Base-by-base conservation (phyloP, 208 protist genomes). In the Leishmania guyanensis region DNA sequence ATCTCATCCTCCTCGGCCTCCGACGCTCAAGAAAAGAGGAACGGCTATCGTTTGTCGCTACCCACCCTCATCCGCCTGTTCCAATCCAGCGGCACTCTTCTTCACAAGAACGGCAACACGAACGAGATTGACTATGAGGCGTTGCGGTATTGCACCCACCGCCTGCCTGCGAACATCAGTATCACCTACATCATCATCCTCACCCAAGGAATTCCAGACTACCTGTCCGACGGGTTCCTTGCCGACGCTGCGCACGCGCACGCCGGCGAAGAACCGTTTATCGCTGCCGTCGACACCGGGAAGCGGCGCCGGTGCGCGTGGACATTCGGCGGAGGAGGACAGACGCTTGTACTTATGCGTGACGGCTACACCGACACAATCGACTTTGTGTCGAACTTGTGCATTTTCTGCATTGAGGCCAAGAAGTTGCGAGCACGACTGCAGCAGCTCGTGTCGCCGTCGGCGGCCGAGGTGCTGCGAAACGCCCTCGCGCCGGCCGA, bases 321-420 rank as follows among this genome's bases (percentile, higher is more conserved):
- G 91, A 84, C 83, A 5, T 89, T 94, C 51, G 88, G 87, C 29
- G 86, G 86, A 43, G 89, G 88, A 3, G 91, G 89, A 16, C 91
- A 96, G 76, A 94, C 92, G n/a, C 46, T 96, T 36, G 82, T 97
- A 43, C 85, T 97, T 60, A 94, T 95, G 84, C 90, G 94, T 14
- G 94, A 97, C 84, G 88, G 89, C 53, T 94, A 92, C 88, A 96
- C 94, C 0, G 94, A 97, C 82, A 88, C 94, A 29, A 88, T 97
- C 39, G 94, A 97, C 77, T 95, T 97, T 80, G 86, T 96, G 68
- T 93, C 91, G 26, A 94, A 90, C 78, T 75, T 97, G 39, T 95
- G 91, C 77, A 93, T 97, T 64, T 90, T 94, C 76, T 89, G 86
- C 74, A 84, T 97, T 33, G 94, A 97, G 80, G 83, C 89, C 0